Percentiles rank a stretch among this genome's conserved stretches.
These are phyloP conservation scores for Sclerotinia spermophila DNA, from an alignment of 2,329 filamentous ascomycete genomes.

Conservation along the genomic window DNA sequence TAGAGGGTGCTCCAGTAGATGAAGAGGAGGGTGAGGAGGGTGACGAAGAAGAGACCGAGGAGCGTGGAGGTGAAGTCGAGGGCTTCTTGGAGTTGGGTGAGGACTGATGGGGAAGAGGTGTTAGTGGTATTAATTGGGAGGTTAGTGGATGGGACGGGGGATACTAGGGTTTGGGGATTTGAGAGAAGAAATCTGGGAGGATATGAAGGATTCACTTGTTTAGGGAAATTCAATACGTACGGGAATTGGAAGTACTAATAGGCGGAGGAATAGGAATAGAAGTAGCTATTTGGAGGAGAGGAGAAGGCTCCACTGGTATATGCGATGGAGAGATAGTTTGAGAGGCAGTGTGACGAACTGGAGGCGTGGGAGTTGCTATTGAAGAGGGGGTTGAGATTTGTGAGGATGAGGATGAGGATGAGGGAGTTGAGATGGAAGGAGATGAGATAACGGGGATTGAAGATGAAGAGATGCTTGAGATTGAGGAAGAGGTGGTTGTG, in stretches of 20 bases:
- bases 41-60: background rate
- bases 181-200: background rate
- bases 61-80: slow-evolving; percentile 16
- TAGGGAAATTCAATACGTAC: too few species aligned
- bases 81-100: slow-evolving; percentile 10
- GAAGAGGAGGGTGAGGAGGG: background rate
- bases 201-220: too few species aligned
- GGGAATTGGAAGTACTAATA: background rate
- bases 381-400: background rate
- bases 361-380: background rate
- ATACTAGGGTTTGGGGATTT: background rate
- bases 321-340: background rate
- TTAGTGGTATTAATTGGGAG: too few species aligned
- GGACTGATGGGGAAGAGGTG: background rate
- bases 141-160: background rate
- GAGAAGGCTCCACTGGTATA: background rate
- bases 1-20: slow-evolving; percentile 3
- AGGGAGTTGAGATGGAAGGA: background rate
- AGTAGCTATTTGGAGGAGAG: background rate
- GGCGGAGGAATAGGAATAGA: background rate
- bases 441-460: background rate
- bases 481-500: background rate
- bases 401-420: background rate
- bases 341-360: background rate
- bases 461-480: background rate